Percentiles rank a stretch among this genome's conserved stretches.
These are phyloP conservation scores for Alternaria ethzedia DNA, from an alignment of 2,329 filamentous ascomycete genomes.

Conservation along the genomic window DNA sequence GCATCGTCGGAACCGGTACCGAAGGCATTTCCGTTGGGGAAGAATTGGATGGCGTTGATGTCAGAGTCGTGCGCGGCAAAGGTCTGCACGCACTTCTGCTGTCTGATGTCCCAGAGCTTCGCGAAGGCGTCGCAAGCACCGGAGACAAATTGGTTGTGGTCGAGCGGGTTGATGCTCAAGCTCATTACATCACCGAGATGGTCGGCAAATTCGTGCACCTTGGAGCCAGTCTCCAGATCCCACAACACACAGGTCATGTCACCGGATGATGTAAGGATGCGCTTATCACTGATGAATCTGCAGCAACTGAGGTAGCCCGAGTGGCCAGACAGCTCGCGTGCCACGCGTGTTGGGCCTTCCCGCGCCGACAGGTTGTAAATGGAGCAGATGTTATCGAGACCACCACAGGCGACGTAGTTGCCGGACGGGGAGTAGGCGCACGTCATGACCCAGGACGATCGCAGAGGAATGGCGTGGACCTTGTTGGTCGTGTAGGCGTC, in stretches of 20 bases:
- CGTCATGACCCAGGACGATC: slow-evolving; percentile 99
- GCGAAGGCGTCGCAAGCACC: slow-evolving; percentile 98
- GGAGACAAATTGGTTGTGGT: slow-evolving; percentile 99
- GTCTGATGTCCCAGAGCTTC: slow-evolving; percentile 98
- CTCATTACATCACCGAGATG: slow-evolving; percentile 99
- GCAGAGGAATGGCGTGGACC: slow-evolving; percentile 95
- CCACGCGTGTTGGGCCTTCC: slow-evolving; percentile 96
- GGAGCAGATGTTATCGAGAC: slow-evolving; percentile 98
- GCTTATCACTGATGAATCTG: slow-evolving; percentile 97
- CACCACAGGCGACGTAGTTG: slow-evolving; percentile 98
- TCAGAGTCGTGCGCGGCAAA: slow-evolving; percentile 98
- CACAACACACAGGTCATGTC: slow-evolving; percentile 99
- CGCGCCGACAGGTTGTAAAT: slow-evolving; percentile 98
- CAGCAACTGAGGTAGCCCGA: slow-evolving; percentile 98
- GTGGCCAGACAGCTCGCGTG: slow-evolving; percentile 93
- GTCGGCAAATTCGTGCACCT: slow-evolving; percentile 97
- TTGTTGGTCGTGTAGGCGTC: slow-evolving; percentile 99
- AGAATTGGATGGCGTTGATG: slow-evolving; percentile 99
- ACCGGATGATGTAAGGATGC: slow-evolving; percentile 95
- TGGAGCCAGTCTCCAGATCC: slow-evolving; percentile 98
- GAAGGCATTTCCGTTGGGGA: slow-evolving; percentile 98
- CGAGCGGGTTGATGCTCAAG: slow-evolving; percentile 98
- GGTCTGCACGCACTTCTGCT: slow-evolving; percentile 97
- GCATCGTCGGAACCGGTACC: slow-evolving; percentile 98
- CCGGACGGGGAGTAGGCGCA: slow-evolving; percentile 98